Base-by-base conservation (phyloP, 495 filamentous ascomycete genomes). In the Paragyromitra xinjiangensis region DNA sequence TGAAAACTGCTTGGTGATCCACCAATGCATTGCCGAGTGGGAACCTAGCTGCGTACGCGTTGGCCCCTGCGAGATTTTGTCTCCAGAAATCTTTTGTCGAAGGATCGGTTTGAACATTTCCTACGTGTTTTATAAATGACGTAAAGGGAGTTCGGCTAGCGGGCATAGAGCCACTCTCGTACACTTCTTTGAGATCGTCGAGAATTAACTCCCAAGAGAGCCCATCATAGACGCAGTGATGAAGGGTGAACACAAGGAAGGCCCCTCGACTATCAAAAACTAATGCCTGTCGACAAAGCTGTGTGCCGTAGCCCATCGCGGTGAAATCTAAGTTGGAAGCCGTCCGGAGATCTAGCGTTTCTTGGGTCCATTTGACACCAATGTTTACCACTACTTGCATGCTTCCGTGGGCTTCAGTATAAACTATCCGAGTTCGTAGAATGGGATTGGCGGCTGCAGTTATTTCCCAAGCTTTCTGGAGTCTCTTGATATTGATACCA, bases 361-460 rank as follows among this genome's bases (percentile, higher is more conserved):
- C 56, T 40, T 12, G 69, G 3, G 34, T 56, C 70, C 70, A 73
- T 65, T 58, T 37, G 16, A 45, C 22, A 44, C 24, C 37, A n/a
- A 6, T 19, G 12, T 44, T 56, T 56, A 37, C 50, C 48, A 73
- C 48, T 9, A 73, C 62, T 9, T 73, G 70, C 48, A 65, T 65
- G 34, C 70, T 65, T 65, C 40, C 64, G 48, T 53, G 19, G 7
- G 29, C n/a, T n/a, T 69, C 61, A n/a, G 61, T 73, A 50, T 89
- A 87, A 16, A 88, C 87, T 34, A 92, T 84, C 19, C 89, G 85
- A 11, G 88, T 90, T 12, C 89, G 88, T 3, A 91, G 83, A 58
- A 91, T 90, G 7, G 87, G 84, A 56, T 81, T 86, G 61, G 85
- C 84, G 2, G 73, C 73, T 16, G 85, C 82, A 7, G 87, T 86